Evolutionary conservation across 768 basidiomycete genomes (phyloP).

Genomic region (Xerocomellus intermedius): DNA sequence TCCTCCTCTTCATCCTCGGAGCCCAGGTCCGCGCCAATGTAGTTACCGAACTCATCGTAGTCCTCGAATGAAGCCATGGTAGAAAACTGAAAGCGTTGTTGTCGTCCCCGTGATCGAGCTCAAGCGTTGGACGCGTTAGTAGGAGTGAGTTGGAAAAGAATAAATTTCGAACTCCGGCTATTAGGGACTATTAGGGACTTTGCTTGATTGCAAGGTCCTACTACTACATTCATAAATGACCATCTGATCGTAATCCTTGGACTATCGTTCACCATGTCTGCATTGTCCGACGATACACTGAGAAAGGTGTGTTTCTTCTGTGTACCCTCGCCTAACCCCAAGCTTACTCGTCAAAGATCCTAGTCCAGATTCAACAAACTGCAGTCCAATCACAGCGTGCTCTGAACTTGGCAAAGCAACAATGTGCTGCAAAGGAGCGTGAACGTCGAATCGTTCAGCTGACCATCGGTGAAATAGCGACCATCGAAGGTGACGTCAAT

Average conservation of each 20-base stretch:
- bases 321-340: not conserved
- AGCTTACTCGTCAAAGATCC: slow-evolving; percentile 56
- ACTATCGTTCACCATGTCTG: slow-evolving; percentile 40
- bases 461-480: slow-evolving; percentile 78
- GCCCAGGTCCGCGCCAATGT: slow-evolving; percentile 92
- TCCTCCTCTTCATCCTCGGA: slow-evolving; percentile 71
- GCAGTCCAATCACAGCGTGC: slow-evolving; percentile 83
- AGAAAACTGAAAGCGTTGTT: not conserved
- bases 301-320: slow-evolving; percentile 53
- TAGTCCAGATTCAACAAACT: slow-evolving; percentile 90
- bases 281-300: slow-evolving; percentile 76
- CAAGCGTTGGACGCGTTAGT: slow-evolving; percentile 20
- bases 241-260: slow-evolving; percentile 4
- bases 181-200: not conserved
- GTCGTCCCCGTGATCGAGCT: slow-evolving; percentile 7
- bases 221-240: slow-evolving; percentile 9
- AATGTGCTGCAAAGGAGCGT: slow-evolving; percentile 77
- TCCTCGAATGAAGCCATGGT: slow-evolving; percentile 65
- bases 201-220: no score
- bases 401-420: slow-evolving; percentile 70
- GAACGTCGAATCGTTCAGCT: slow-evolving; percentile 88
- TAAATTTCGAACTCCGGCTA: slow-evolving; percentile 36
- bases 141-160: slow-evolving; percentile 17
- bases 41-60: slow-evolving; percentile 96
- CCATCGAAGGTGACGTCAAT: slow-evolving; percentile 69